These are phyloP conservation scores for Monascus purpureus DNA, from an alignment of 495 filamentous ascomycete species.

Conservation along the genomic window DNA sequence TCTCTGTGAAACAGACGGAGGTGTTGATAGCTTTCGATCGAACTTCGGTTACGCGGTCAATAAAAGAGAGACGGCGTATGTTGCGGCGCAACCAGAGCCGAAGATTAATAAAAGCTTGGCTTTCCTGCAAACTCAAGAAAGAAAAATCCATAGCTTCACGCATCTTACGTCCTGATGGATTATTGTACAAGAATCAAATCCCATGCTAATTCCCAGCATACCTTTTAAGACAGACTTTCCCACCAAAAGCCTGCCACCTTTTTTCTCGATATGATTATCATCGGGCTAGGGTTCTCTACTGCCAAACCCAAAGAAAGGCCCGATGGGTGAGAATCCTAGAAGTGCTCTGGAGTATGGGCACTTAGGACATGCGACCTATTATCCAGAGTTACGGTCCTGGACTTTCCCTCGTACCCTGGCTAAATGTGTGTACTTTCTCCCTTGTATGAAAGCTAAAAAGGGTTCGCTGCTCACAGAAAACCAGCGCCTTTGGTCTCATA, in stretches of 20 bases:
- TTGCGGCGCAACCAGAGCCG: no score
- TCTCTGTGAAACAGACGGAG: not conserved
- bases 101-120: no score
- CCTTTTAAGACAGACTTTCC: not conserved
- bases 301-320: constrained; percentile 30
- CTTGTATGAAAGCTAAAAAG: not conserved
- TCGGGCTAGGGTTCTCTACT: constrained; percentile 11
- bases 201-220: not conserved
- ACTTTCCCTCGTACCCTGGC: constrained; percentile 32
- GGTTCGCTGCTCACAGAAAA: constrained; percentile 5
- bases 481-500: constrained; percentile 16
- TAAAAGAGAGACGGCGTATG: no score
- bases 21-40: no score
- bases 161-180: no score
- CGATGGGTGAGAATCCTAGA: constrained; percentile 44
- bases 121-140: no score
- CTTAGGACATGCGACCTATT: constrained; percentile 43
- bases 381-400: constrained; percentile 40
- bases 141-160: no score
- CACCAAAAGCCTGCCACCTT: no score
- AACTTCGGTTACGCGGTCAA: no score
- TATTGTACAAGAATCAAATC: no score
- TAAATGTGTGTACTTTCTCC: constrained; percentile 9
- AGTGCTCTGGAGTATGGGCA: constrained; percentile 54
- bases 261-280: constrained; percentile 28